Evolutionary conservation across 495 filamentous ascomycete genomes (phyloP), one percentile per base, ranked within the genome.

Genomic region (Penicillium roqueforti): DNA sequence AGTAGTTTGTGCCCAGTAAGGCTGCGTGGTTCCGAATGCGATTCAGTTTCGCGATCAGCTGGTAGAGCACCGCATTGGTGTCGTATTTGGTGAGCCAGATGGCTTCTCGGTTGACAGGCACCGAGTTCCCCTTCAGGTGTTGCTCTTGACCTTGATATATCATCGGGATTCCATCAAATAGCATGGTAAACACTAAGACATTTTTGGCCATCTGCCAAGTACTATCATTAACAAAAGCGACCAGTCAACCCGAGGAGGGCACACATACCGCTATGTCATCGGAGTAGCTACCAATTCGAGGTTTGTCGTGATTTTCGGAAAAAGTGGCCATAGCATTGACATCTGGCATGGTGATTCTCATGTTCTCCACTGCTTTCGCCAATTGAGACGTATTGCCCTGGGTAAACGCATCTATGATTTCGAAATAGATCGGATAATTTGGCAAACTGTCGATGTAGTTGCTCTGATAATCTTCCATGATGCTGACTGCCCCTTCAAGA

Each of bases 121-220:
- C 80, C 44, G 49, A 69, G 10, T 69, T 62, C 44, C 87, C 87
- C 6, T 67, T 60, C 62, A 83, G 85, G 46, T 82, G 80, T 53
- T 92, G 87, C 65, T 92, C 88, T 64, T 90, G 86, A 16, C 88
- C 88, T 56, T 79, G 71, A 58, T 87, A 87, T 46, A 77, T 75
- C 63, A 85, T 81, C 0, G 83, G 83, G 23, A 85, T 77, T 26
- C 82, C 83, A 50, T 89, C 87, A 28, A 76, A 78, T 31, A 92
- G 79, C 23, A 92, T 77, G 16, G 81, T 88, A 57, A 85, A 88
- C 1, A 86, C 81, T 37, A 92, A 76, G 3, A 84, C 79, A 61
- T 91, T 86, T 63, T 81, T 83, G 13, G 81, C 74, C 16, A 32
- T 42, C 47, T 50, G 23, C 5, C 6, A 9, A 18, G n/a, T 29